These are phyloP conservation scores for Emericellopsis atlantica DNA, from an alignment of 2,329 filamentous ascomycete species.

Conservation along the genomic window DNA sequence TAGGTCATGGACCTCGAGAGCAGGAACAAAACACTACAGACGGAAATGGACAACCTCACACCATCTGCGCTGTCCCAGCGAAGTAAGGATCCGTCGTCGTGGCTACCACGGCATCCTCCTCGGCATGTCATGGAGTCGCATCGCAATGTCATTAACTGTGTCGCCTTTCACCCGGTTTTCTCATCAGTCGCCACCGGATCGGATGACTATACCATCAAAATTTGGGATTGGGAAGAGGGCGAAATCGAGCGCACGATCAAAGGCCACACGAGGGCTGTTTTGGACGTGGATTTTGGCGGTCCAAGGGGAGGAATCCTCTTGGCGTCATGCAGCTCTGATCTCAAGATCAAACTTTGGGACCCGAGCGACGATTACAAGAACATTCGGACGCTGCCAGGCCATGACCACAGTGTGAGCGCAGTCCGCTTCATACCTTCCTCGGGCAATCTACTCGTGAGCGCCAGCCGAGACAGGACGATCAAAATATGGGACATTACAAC, in stretches of 20 bases:
- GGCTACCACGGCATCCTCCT: slow-evolving; percentile 75
- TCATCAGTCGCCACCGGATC: slow-evolving; percentile 82
- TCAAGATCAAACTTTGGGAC: slow-evolving; percentile 94
- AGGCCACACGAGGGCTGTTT: slow-evolving; percentile 77
- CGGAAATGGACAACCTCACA: slow-evolving; percentile 74
- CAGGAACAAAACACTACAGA: slow-evolving; percentile 58
- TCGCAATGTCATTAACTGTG: slow-evolving; percentile 67
- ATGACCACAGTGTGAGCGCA: slow-evolving; percentile 84
- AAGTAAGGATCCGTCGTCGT: slow-evolving; percentile 73
- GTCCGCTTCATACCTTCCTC: slow-evolving; percentile 84
- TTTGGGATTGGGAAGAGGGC: slow-evolving; percentile 94
- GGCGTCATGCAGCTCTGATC: slow-evolving; percentile 59
- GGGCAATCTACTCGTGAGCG: slow-evolving; percentile 75
- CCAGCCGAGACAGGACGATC: slow-evolving; percentile 73
- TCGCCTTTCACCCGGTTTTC: slow-evolving; percentile 88
- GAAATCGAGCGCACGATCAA: slow-evolving; percentile 86
- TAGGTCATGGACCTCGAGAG: slow-evolving; percentile 91
- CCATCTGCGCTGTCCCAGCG: slow-evolving; percentile 61
- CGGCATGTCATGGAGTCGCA: slow-evolving; percentile 77
- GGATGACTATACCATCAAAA: slow-evolving; percentile 88
- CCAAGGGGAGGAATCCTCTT: slow-evolving; percentile 61
- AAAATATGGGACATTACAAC: slow-evolving; percentile 89
- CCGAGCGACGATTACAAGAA: slow-evolving; percentile 90
- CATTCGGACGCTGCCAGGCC: slow-evolving; percentile 78
- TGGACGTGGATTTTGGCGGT: slow-evolving; percentile 84